Base-by-base conservation (phyloP, 352 stramenopile genomes). In the Chrysophaeum taylorii region DNA sequence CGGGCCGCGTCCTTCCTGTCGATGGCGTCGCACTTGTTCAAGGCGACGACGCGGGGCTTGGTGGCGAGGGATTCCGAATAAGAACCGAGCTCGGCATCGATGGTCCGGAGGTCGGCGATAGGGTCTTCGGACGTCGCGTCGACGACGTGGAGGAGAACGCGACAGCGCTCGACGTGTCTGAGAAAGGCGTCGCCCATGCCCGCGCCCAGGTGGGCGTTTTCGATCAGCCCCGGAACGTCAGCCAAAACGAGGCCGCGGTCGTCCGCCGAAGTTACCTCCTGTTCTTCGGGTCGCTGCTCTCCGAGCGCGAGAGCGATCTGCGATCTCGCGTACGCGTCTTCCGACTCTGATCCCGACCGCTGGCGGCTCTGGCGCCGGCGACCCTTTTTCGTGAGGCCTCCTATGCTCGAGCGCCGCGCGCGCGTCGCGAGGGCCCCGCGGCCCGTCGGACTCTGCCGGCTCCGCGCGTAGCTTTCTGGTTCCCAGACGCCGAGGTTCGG, bases 151-250 rank as follows among this genome's bases (percentile, higher is more conserved):
- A 95, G 76, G 14, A 96, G 69, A 70, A 97, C 92, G 73, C 95
- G 94, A 72, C 94, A 98, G 38, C 96, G 89, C 78, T 98, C 92
- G 53, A 99, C 96, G 79, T 99, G 96, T 29, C 94, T 82, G 64
- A 99, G 78, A 75, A 99, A 99, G 42, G 96, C 90, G 71, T 96
- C 89, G 33, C 95, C 95, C n/a, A 99, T 81, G n/a, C 95, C 96
- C 64, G 94, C 89, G 71, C 97, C 97, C 15, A 86, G 81, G 64
- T 97, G 86, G 0, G 95, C 95, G 29, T 85, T 85, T 73, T 92
- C 87, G 74, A 96, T 89, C n/a, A 96, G 73, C 27, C 90, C 90
- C 33, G 90, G 90, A 78, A 96, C 92, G 78, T 95, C 89, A 63
- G 85, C 89, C 14, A 95, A 70, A 15, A 93, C 80, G 64, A 93